These are phyloP conservation scores for Rhodosporidiobolus odoratus DNA, from an alignment of 768 basidiomycete genomes.

Conservation along the genomic window DNA sequence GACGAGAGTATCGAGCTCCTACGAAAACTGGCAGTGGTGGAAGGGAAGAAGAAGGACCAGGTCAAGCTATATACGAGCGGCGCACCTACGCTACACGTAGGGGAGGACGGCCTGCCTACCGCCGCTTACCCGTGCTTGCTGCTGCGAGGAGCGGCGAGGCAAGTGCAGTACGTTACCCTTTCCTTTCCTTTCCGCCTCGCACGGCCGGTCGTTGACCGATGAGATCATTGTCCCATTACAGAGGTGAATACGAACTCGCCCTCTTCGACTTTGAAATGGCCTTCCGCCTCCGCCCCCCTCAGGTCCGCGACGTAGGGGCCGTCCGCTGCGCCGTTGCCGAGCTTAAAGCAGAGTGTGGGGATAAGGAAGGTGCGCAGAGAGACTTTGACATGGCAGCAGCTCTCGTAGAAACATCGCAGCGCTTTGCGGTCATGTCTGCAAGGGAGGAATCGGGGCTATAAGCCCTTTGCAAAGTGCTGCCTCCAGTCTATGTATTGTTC, in stretches of 20 bases:
- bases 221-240: not conserved
- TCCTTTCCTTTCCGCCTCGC: not conserved
- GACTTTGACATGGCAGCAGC: conserved; percentile 26
- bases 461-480: too few relatives aligned
- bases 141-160: conserved; percentile 10
- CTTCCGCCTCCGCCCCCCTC: not conserved
- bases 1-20: conserved; percentile 11
- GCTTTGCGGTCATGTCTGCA: not conserved
- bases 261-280: conserved; percentile 18
- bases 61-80: conserved; percentile 4
- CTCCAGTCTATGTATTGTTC: not conserved
- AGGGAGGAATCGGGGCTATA: not conserved
- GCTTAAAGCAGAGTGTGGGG: conserved; percentile 15
- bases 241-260: conserved; percentile 19
- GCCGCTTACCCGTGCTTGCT: conserved; percentile 9
- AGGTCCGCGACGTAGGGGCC: not conserved
- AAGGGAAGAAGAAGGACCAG: not conserved
- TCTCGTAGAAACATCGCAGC: not conserved
- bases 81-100: not conserved
- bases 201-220: too few relatives aligned
- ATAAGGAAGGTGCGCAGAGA: not conserved
- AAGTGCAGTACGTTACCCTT: not conserved
- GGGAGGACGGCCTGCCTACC: conserved; percentile 9
- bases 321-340: conserved; percentile 12
- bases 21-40: not conserved